A percentile compares a stretch with the other conserved stretches of the same genome.
phyloP scores from a whole-genome alignment of 305 asterid species.

The Fraxinus paxiana region DNA sequence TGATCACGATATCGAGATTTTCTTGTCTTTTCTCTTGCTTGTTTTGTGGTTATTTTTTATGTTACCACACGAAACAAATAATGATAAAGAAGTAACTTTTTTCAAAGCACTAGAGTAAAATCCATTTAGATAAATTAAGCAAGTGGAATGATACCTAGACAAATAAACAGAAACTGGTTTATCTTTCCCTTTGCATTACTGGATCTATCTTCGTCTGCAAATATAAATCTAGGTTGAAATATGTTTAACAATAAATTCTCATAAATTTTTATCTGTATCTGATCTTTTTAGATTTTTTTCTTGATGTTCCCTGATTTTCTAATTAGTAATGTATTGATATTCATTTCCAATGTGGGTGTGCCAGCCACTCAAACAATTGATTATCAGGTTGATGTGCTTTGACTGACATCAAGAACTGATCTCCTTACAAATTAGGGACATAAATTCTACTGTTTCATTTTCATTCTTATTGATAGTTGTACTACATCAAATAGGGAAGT shows the following conservation, averaged over 20 bases:
- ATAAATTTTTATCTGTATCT: neutral
- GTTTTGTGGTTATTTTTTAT: neutral
- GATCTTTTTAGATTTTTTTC: neutral
- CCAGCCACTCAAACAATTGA: neutral
- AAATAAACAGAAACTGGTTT: neutral
- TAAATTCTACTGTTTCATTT: neutral
- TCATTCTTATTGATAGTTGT: neutral
- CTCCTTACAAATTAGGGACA: neutral
- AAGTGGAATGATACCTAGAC: neutral
- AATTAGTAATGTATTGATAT: neutral
- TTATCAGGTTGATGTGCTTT: neutral
- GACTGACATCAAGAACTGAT: neutral
- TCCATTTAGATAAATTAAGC: neutral
- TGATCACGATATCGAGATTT: neutral
- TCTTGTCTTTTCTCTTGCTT: neutral
- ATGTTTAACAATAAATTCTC: neutral
- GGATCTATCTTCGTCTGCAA: neutral
- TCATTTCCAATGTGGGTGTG: neutral
- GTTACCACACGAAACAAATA: neutral
- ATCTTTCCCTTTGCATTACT: neutral
- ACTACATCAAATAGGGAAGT: neutral
- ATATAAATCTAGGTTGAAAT: neutral
- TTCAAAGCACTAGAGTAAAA: neutral
- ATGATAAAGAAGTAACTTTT: neutral
- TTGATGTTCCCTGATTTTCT: neutral